phyloP scores from a whole-genome alignment of 257 asterid species.

The Penstemon eatonii region DNA sequence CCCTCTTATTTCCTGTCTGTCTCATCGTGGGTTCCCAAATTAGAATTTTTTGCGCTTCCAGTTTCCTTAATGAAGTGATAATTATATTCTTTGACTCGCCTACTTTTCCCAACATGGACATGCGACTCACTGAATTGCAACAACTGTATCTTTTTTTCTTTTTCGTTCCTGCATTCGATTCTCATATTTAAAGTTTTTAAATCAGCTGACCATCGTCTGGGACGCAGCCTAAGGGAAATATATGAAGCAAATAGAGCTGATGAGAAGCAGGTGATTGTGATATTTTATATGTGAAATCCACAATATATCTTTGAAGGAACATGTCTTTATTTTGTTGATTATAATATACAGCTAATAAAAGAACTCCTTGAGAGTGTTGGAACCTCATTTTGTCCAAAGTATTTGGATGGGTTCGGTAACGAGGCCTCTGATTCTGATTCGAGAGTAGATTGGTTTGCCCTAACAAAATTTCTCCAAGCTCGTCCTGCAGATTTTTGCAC shows the following conservation, averaged over 20 bases:
- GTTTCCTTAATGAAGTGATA: background rate
- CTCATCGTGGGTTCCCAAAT: constrained; percentile 7
- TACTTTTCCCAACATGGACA: background rate
- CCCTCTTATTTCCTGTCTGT: constrained; percentile 6
- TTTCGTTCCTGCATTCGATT: constrained; percentile 23
- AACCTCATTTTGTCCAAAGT: constrained; percentile 76
- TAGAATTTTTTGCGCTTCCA: constrained; percentile 4
- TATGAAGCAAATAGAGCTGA: constrained; percentile 88
- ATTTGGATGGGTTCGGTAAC: constrained; percentile 81
- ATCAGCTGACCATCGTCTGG: constrained; percentile 60
- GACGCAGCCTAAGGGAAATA: constrained; percentile 80
- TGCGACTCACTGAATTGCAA: background rate
- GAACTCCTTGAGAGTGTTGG: constrained; percentile 90
- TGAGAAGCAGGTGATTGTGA: constrained; percentile 77
- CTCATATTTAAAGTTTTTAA: constrained; percentile 27
- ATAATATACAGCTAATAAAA: constrained; percentile 76
- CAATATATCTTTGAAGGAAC: background rate
- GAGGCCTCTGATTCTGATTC: constrained; percentile 56
- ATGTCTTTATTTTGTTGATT: constrained; percentile 25
- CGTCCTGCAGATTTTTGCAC: constrained; percentile 84
- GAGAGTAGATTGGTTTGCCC: constrained; percentile 70
- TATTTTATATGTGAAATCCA: constrained; percentile 3
- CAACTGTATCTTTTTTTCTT: constrained; percentile 19
- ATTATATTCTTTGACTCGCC: too few species aligned
- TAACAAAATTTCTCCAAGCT: constrained; percentile 80